A percentile compares a stretch with the other conserved stretches of the same genome.
phyloP scores from a whole-genome alignment of 1,284 basidiomycete genomes.

The Austropuccinia psidii region DNA sequence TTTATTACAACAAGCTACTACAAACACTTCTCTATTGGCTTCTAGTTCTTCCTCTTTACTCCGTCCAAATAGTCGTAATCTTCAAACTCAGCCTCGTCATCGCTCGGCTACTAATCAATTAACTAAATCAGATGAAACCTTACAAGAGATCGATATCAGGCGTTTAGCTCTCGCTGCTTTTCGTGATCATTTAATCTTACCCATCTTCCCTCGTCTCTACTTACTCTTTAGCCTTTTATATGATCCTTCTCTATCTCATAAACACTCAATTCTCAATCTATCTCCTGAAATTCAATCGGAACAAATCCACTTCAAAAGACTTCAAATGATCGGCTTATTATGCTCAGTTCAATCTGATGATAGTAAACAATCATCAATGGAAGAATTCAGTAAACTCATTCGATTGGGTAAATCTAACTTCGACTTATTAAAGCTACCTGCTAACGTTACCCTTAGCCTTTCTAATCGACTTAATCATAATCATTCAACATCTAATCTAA shows the following conservation, averaged over 20 bases:
- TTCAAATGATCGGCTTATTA: slow-evolving; percentile 28
- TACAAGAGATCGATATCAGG: slow-evolving; percentile 15
- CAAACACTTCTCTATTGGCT: slow-evolving; percentile 5
- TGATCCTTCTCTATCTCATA: neutral
- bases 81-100: neutral
- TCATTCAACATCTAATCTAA: neutral
- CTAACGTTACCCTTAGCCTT: neutral
- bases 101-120: neutral
- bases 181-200: slow-evolving; percentile 2
- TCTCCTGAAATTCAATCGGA: neutral
- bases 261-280: neutral
- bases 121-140: neutral
- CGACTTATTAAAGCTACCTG: neutral
- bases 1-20: slow-evolving; percentile 28
- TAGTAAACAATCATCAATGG: neutral
- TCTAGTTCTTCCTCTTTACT: neutral
- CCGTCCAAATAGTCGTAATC: neutral
- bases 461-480: neutral
- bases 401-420: slow-evolving; percentile 1
- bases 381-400: slow-evolving; percentile 20
- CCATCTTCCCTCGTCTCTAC: slow-evolving; percentile 9
- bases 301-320: slow-evolving; percentile 19
- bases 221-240: slow-evolving; percentile 6
- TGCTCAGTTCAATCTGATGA: slow-evolving; percentile 14
- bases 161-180: slow-evolving; percentile 13